phyloP scores from a whole-genome alignment of 805 yeast species.

The Yarrowia phangngaensis region DNA sequence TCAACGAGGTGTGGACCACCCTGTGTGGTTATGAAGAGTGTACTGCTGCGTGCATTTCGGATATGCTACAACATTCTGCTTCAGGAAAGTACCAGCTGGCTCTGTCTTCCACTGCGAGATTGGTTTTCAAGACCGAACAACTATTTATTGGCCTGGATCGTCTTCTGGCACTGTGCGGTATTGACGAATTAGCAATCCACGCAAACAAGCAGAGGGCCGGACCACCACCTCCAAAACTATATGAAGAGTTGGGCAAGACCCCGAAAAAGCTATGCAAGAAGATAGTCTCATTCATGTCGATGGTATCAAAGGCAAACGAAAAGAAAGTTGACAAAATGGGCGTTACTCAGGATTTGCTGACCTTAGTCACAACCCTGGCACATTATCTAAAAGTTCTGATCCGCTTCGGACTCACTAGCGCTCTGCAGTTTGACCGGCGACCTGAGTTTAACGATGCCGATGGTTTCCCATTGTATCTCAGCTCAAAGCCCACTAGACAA shows the following conservation, averaged over 20 bases:
- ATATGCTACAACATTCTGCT: conserved; percentile 83
- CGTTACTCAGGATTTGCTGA: conserved; percentile 48
- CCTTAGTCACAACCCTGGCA: conserved; percentile 85
- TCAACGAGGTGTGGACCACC: conserved; percentile 74
- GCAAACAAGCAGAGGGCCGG: conserved; percentile 8
- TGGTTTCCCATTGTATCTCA: conserved; percentile 2
- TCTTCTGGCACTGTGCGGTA: conserved; percentile 37
- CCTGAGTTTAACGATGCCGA: conserved; percentile 40
- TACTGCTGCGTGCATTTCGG: conserved; percentile 83
- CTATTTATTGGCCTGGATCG: conserved; percentile 72
- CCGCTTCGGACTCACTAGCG: conserved; percentile 71
- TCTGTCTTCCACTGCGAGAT: conserved; percentile 60
- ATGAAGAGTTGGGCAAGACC: conserved; percentile 44
- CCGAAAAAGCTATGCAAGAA: conserved; percentile 88
- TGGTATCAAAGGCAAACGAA: conserved; percentile 58
- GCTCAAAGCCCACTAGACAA: neutral
- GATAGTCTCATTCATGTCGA: conserved; percentile 81
- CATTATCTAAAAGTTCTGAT: conserved; percentile 85
- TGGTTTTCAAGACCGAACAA: conserved; percentile 70
- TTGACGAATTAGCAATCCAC: conserved; percentile 27
- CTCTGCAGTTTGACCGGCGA: conserved; percentile 48
- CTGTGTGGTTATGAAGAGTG: conserved; percentile 86
- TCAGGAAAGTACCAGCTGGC: conserved; percentile 67
- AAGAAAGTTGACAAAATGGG: conserved; percentile 31
- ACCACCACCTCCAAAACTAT: conserved; percentile 4